These are phyloP conservation scores for Xerocomus nothofagi DNA, from an alignment of 1,284 basidiomycete genomes.

Conservation along the genomic window DNA sequence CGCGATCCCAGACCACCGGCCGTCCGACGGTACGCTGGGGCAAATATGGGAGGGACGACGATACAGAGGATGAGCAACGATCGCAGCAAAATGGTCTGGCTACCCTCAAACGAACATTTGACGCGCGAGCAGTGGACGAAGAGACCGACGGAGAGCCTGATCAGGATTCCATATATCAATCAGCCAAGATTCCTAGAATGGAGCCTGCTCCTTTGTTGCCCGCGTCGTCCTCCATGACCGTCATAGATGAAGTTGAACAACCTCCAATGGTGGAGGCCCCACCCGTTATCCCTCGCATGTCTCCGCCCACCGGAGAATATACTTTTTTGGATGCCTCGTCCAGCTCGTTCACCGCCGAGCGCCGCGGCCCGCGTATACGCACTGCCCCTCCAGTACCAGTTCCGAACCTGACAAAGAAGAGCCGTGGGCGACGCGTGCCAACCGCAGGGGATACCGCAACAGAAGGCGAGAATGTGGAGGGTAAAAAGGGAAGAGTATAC, in stretches of 20 bases:
- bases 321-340: constrained; percentile 38
- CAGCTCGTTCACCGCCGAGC: constrained; percentile 36
- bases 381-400: constrained; percentile 57
- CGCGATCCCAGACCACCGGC: constrained; percentile 36
- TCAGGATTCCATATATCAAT: constrained; percentile 19
- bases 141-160: constrained; percentile 35
- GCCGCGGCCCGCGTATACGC: constrained; percentile 38
- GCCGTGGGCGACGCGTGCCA: constrained; percentile 68
- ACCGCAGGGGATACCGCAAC: constrained; percentile 35
- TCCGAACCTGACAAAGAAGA: constrained; percentile 71
- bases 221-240: constrained; percentile 31
- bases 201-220: constrained; percentile 29
- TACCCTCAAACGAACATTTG: constrained; percentile 35
- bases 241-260: constrained; percentile 28
- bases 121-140: constrained; percentile 36
- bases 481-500: constrained; percentile 51
- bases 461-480: constrained; percentile 32
- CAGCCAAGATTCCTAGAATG: constrained; percentile 30
- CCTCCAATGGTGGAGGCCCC: constrained; percentile 9
- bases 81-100: constrained; percentile 16
- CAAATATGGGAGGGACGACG: constrained; percentile 35
- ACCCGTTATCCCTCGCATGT: constrained; percentile 14
- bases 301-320: constrained; percentile 36
- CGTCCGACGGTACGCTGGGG: constrained; percentile 37
- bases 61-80: constrained; percentile 27